Conservation (phyloP, 768 basidiomycete species). For the Lactifluus pinguis region DNA sequence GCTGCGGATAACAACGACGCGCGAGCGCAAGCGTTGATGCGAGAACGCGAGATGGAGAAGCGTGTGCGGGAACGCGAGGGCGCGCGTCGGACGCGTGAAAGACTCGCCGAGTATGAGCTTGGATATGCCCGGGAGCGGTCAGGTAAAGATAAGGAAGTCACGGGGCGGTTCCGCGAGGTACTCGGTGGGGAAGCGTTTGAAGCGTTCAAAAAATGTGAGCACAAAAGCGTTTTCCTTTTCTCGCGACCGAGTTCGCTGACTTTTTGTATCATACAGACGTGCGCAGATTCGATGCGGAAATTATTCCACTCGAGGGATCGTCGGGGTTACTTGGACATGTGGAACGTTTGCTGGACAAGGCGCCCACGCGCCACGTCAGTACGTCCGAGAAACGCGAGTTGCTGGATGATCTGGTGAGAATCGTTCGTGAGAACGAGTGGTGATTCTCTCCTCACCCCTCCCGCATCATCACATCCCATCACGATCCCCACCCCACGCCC, state of each 20-base stretch:
- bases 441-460: not conserved
- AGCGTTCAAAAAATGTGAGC: constrained; percentile 54
- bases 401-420: constrained; percentile 17
- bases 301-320: constrained; percentile 69
- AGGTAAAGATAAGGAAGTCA: constrained; percentile 15
- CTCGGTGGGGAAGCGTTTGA: constrained; percentile 17
- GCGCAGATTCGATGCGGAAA: constrained; percentile 62
- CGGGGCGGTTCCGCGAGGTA: constrained; percentile 16
- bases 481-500: not conserved
- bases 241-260: too few species aligned
- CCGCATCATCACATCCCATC: not conserved
- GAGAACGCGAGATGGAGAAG: constrained; percentile 22
- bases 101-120: constrained; percentile 24
- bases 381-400: constrained; percentile 32
- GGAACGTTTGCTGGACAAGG: constrained; percentile 44
- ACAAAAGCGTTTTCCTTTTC: not conserved
- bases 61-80: constrained; percentile 20
- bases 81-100: constrained; percentile 15
- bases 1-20: constrained; percentile 11
- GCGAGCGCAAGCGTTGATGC: constrained; percentile 18
- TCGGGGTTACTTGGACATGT: constrained; percentile 59
- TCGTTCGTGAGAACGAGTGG: constrained; percentile 18
- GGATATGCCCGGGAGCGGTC: constrained; percentile 19
- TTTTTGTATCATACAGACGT: too few species aligned
- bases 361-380: constrained; percentile 34